These are phyloP conservation scores for Primulina eburnea DNA, from an alignment of 257 asterid species.

Conservation along the genomic window DNA sequence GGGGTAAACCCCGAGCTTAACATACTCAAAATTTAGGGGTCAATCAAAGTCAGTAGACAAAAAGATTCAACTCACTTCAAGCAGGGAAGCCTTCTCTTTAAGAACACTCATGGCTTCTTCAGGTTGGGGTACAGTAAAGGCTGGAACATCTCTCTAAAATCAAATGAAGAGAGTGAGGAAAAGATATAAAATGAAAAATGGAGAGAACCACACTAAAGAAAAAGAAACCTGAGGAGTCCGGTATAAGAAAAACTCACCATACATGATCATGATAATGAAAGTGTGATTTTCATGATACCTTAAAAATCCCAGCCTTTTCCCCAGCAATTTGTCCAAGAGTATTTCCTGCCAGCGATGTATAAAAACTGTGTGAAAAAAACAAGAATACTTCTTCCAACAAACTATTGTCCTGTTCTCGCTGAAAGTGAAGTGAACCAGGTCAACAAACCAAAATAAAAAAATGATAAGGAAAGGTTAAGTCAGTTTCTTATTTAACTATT, in stretches of 20 bases:
- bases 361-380: constrained; percentile 20
- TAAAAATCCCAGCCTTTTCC: constrained; percentile 95
- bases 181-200: constrained; percentile 8
- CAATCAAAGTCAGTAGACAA: constrained; percentile 7
- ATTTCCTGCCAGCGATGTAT: constrained; percentile 56
- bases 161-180: constrained; percentile 16
- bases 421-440: constrained; percentile 16
- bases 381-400: constrained; percentile 6
- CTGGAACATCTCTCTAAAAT: constrained; percentile 52
- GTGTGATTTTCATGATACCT: constrained; percentile 46
- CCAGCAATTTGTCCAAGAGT: constrained; percentile 97
- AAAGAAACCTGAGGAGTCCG: neutral
- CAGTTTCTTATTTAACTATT: constrained; percentile 10
- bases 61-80: constrained; percentile 47
- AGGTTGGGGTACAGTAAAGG: constrained; percentile 68
- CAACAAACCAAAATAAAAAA: constrained; percentile 9
- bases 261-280: constrained; percentile 17
- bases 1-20: neutral
- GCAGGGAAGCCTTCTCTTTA: constrained; percentile 53
- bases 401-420: constrained; percentile 8
- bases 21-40: constrained; percentile 14
- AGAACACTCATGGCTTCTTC: constrained; percentile 71
- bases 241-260: constrained; percentile 13
- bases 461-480: neutral
- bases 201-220: constrained; percentile 11